Conservation (phyloP, 129 eudicot species). For the Pulicaria dysenterica region DNA sequence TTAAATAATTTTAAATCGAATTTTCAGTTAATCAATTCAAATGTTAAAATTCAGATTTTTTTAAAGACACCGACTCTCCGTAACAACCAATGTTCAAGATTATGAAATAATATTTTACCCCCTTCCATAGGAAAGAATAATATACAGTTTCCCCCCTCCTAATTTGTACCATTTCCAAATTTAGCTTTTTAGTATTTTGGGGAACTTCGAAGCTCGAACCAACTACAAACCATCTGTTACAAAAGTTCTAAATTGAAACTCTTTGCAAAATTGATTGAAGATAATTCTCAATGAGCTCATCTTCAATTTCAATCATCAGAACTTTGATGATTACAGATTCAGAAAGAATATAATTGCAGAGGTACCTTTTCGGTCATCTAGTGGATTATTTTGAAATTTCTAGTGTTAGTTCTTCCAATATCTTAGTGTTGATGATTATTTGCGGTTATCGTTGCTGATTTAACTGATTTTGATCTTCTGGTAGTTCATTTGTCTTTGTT, state of each 20-base stretch:
- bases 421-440: background rate
- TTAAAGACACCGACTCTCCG: no score
- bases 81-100: no score
- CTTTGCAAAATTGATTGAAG: background rate
- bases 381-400: background rate
- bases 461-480: background rate
- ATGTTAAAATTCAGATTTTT: no score
- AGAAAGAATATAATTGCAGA: background rate
- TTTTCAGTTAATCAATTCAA: no score
- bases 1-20: no score
- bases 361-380: slow-evolving; percentile 17
- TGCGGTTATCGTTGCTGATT: background rate
- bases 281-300: background rate
- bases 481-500: background rate
- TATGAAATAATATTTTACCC: no score
- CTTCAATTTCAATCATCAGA: slow-evolving; percentile 23
- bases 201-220: no score
- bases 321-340: slow-evolving; percentile 5
- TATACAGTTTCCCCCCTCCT: no score
- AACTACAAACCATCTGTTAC: no score
- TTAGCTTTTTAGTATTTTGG: no score
- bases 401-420: slow-evolving; percentile 10
- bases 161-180: background rate
- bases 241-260: no score
- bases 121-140: no score